These are phyloP conservation scores for Hanseniaspora pseudoguilliermondii DNA, from an alignment of 805 yeast species.

Conservation along the genomic window DNA sequence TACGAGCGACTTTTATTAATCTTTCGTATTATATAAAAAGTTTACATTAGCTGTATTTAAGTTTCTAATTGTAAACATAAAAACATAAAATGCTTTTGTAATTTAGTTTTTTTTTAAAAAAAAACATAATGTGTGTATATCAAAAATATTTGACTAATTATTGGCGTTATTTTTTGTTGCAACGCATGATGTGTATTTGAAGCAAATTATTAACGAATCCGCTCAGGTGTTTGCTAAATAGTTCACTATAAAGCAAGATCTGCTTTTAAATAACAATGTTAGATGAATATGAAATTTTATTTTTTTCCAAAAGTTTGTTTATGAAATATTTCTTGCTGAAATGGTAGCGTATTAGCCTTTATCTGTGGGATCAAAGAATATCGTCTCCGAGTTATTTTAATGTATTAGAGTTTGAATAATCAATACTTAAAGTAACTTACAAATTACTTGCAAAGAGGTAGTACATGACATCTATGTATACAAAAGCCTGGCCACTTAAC, in stretches of 20 bases:
- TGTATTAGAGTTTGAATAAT: too few species aligned
- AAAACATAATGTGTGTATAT: neutral
- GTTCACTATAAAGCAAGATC: neutral
- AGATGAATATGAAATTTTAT: neutral
- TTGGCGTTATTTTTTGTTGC: neutral
- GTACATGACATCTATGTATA: too few species aligned
- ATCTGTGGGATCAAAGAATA: neutral
- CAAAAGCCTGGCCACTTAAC: too few species aligned
- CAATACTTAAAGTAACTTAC: too few species aligned
- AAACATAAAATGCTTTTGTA: too few species aligned
- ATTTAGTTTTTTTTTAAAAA: too few species aligned
- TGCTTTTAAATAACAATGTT: neutral
- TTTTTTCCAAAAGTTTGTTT: neutral
- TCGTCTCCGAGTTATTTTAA: too few species aligned
- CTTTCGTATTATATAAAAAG: too few species aligned
- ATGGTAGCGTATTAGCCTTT: neutral
- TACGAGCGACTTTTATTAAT: too few species aligned
- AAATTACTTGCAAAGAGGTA: too few species aligned
- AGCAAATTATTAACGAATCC: neutral
- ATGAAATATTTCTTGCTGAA: neutral
- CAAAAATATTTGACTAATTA: neutral
- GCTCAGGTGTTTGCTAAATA: neutral
- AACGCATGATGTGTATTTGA: neutral
- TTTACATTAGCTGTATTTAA: too few species aligned
- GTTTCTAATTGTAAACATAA: too few species aligned